A percentile compares a stretch with the other conserved stretches of the same genome.
Conservation (phyloP, 2,329 filamentous ascomycete genomes). For the Didymella lethalis region DNA sequence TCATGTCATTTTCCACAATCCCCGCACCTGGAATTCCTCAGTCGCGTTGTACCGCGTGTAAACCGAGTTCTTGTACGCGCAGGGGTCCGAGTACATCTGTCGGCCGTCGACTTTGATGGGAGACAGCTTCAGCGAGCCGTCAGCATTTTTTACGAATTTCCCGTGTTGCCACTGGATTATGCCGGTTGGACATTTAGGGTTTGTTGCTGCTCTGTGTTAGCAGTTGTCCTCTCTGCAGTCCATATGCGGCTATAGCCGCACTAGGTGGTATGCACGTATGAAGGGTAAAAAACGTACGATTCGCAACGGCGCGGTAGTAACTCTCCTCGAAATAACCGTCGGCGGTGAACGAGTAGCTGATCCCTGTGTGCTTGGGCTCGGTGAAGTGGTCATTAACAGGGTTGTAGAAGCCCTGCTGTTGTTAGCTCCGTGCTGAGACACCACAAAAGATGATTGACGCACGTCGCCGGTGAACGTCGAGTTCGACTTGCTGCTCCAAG, state of each 20-base stretch:
- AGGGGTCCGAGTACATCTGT: constrained; percentile 71
- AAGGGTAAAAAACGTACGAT: constrained; percentile 62
- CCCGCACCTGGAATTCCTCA: constrained; percentile 66
- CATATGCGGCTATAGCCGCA: not conserved
- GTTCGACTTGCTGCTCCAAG: constrained; percentile 75
- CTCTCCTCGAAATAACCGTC: constrained; percentile 74
- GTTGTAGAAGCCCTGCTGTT: constrained; percentile 71
- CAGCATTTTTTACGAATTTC: constrained; percentile 62
- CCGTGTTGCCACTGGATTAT: constrained; percentile 80
- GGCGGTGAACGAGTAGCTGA: constrained; percentile 76
- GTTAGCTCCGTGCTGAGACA: constrained; percentile 20
- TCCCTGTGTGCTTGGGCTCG: constrained; percentile 71
- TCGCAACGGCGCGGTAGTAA: constrained; percentile 72
- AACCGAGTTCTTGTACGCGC: constrained; percentile 60
- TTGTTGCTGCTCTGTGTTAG: constrained; percentile 58
- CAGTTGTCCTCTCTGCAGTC: not conserved
- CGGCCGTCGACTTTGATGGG: constrained; percentile 73
- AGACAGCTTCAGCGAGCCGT: constrained; percentile 66
- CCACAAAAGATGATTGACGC: constrained; percentile 37
- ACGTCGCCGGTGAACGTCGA: constrained; percentile 74
- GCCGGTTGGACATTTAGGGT: constrained; percentile 68
- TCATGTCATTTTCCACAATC: too few species aligned
- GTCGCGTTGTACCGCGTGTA: constrained; percentile 74
- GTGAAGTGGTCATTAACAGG: constrained; percentile 70
- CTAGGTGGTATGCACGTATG: not conserved